phyloP scores from a whole-genome alignment of 306 rosid species.

The Luffa acutangula region DNA sequence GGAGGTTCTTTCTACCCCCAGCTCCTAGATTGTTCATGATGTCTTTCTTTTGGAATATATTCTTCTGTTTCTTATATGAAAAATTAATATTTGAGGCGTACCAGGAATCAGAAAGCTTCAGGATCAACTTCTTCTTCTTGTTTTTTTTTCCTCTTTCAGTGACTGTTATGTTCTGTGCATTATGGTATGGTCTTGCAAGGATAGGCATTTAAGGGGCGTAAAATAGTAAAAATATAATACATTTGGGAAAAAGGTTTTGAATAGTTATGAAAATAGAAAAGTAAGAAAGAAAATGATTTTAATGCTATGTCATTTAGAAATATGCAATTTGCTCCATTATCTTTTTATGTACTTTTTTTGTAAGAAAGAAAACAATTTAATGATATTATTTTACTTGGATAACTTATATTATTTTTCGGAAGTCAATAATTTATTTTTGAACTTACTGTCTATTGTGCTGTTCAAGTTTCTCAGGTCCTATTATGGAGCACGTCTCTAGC shows the following conservation, averaged over 20 bases:
- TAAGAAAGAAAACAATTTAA: too few relatives aligned
- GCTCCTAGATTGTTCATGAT: neutral
- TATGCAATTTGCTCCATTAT: neutral
- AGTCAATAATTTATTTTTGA: conserved; percentile 28
- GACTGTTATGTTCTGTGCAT: neutral
- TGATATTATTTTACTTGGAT: neutral
- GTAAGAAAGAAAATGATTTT: neutral
- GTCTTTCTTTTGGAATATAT: neutral
- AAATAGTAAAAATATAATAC: neutral
- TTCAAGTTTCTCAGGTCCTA: conserved; percentile 99
- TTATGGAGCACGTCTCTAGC: conserved; percentile 65
- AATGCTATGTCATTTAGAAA: neutral
- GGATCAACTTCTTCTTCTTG: neutral
- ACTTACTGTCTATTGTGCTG: conserved; percentile 89
- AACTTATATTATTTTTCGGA: neutral
- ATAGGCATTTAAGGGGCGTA: neutral
- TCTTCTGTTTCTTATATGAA: neutral
- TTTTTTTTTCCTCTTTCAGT: neutral
- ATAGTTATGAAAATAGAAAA: neutral
- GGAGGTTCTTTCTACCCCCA: neutral
- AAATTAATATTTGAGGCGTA: neutral
- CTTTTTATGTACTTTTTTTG: neutral
- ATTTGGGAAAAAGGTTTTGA: neutral
- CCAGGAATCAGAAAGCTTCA: neutral
- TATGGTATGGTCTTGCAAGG: neutral